phyloP scores from a whole-genome alignment of 1,284 basidiomycete genomes.

The Fomitopsis palustris region DNA sequence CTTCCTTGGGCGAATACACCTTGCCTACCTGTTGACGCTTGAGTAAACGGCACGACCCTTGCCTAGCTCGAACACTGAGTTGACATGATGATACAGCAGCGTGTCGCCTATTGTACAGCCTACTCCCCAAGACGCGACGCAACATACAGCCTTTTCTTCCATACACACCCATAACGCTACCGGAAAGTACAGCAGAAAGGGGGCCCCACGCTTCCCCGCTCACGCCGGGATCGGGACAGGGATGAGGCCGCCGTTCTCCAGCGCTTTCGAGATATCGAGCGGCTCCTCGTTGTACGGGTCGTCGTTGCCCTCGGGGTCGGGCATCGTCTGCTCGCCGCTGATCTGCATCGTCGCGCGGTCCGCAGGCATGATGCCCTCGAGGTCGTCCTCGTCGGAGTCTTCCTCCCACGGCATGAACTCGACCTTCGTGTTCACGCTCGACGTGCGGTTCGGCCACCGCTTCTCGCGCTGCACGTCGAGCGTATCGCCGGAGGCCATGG shows the following conservation, averaged over 20 bases:
- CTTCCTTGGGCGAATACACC: too few relatives aligned
- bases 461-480: slow-evolving; percentile 69
- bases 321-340: background rate
- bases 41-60: too few relatives aligned
- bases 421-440: slow-evolving; percentile 45
- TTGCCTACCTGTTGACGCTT: too few relatives aligned
- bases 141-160: background rate
- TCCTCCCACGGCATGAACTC: slow-evolving; percentile 57
- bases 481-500: slow-evolving; percentile 68
- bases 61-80: too few relatives aligned
- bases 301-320: background rate
- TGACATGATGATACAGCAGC: too few relatives aligned
- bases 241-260: background rate
- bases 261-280: background rate
- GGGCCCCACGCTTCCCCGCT: background rate
- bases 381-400: slow-evolving; percentile 47
- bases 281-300: background rate
- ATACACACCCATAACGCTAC: background rate
- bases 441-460: slow-evolving; percentile 67
- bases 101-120: too few relatives aligned
- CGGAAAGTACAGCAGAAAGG: background rate
- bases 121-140: too few relatives aligned
- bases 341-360: slow-evolving; percentile 5
- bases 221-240: background rate
- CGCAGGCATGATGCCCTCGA: slow-evolving; percentile 26